Evolutionary conservation across 371 early-diverging fungal species (phyloP).

Genomic region (Entomophthora muscae): DNA sequence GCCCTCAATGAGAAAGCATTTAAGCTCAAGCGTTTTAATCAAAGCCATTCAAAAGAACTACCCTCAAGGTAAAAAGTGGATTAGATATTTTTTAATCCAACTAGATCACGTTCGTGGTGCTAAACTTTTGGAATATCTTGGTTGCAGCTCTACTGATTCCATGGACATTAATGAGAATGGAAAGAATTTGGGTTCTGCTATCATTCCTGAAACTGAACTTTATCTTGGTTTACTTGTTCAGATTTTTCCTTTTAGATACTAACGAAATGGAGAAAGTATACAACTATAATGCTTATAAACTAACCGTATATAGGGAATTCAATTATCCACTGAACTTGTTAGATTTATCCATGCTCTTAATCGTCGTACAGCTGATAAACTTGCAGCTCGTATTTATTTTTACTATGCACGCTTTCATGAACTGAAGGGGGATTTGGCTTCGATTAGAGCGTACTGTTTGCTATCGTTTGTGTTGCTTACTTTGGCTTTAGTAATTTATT

Average conservation of each 20-base stretch:
- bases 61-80: constrained; percentile 28
- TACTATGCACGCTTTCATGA: constrained; percentile 84
- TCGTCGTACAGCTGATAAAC: constrained; percentile 75
- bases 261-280: constrained; percentile 42
- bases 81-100: not conserved
- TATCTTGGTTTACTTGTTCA: constrained; percentile 65
- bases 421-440: constrained; percentile 22
- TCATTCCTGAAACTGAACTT: constrained; percentile 69
- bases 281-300: not conserved
- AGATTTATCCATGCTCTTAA: constrained; percentile 40
- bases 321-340: constrained; percentile 42
- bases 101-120: not conserved
- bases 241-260: constrained; percentile 64
- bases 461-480: not conserved
- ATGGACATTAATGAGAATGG: not conserved
- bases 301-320: constrained; percentile 45
- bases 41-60: constrained; percentile 38
- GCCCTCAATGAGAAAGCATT: constrained; percentile 55
- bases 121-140: not conserved
- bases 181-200: not conserved
- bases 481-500: constrained; percentile 34
- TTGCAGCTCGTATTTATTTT: constrained; percentile 80
- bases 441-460: not conserved
- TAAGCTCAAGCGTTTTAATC: constrained; percentile 35
- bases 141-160: not conserved